Base-by-base conservation (phyloP, 306 rosid species). In the Prosopis cineraria region DNA sequence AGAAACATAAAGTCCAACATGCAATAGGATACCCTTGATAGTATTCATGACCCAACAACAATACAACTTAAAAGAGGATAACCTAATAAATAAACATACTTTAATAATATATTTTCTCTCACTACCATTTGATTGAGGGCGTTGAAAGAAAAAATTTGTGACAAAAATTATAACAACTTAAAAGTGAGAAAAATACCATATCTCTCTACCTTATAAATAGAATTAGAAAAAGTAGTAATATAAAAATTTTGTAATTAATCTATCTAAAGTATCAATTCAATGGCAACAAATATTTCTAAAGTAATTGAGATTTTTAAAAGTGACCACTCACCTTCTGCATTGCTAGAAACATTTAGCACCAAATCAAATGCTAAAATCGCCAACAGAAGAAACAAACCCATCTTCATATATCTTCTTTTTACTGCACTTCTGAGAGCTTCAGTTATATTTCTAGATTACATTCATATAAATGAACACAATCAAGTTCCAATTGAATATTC, bases 301-400 rank as follows among this genome's bases (percentile, higher is more conserved):
- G 76, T 65, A 78, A 67, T 44, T 14, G 74, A 81, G 66, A 74
- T 12, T 13, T 44, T 44, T 19, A 44, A 44, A 44, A 14, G n/a
- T 44, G 5, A 44, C 10, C n/a, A 72, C 68, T 3, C 53, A 82
- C 86, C 83, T 83, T 83, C 86, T 10, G 31, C 4, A 48, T 78
- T 78, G n/a, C 74, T 83, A 20, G 80, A 78, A 59, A 74, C 86
- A 76, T 29, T 47, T 5, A 78, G 69, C 68, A 58, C 73, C 45
- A 72, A 60, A 77, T 6, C 41, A 44, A 58, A 37, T 13, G 30
- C 70, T 36, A 72, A 63, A 47, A 60, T 16, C 33, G 62, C 36
- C 29, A 33, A 83, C 36, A 78, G 47, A 58, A 73, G 58, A 68
- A 30, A 67, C 34, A 31, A 67, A 50, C 50, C 17, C 73, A 9